These are phyloP conservation scores for Solanum verrucosum DNA, from an alignment of 257 asterid species.

Conservation along the genomic window DNA sequence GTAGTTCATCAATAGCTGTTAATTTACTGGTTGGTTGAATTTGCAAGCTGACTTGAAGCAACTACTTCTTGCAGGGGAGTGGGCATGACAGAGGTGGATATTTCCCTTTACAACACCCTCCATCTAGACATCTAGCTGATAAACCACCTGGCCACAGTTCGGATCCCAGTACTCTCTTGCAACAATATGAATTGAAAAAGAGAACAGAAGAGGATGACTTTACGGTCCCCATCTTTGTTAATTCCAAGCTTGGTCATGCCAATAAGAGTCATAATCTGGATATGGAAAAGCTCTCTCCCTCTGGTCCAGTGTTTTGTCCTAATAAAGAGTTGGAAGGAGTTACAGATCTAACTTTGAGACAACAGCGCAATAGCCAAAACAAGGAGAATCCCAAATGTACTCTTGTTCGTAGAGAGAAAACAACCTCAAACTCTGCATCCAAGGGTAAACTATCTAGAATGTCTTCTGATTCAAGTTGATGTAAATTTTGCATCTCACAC, in stretches of 20 bases:
- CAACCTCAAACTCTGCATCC: slow-evolving; percentile 21
- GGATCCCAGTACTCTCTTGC: slow-evolving; percentile 18
- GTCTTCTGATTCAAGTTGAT: slow-evolving; percentile 7
- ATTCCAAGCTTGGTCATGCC: slow-evolving; percentile 28
- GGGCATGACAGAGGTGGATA: slow-evolving; percentile 28
- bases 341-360: slow-evolving; percentile 2
- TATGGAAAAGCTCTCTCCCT: slow-evolving; percentile 21
- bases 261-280: slow-evolving; percentile 6
- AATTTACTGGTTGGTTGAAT: neutral
- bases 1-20: neutral
- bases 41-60: neutral
- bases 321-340: slow-evolving; percentile 10
- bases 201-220: slow-evolving; percentile 63
- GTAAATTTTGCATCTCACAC: slow-evolving; percentile 14
- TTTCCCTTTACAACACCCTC: slow-evolving; percentile 28
- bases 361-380: slow-evolving; percentile 18
- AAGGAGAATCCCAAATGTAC: slow-evolving; percentile 20
- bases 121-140: slow-evolving; percentile 29
- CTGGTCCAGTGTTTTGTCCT: slow-evolving; percentile 14
- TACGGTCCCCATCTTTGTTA: slow-evolving; percentile 53
- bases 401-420: slow-evolving; percentile 13
- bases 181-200: slow-evolving; percentile 34
- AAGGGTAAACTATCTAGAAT: slow-evolving; percentile 13
- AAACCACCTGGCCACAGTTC: slow-evolving; percentile 25
- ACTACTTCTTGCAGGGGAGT: slow-evolving; percentile 34